phyloP scores from a whole-genome alignment of 2,329 filamentous ascomycete species.

The Aspergillus thermomutatus region DNA sequence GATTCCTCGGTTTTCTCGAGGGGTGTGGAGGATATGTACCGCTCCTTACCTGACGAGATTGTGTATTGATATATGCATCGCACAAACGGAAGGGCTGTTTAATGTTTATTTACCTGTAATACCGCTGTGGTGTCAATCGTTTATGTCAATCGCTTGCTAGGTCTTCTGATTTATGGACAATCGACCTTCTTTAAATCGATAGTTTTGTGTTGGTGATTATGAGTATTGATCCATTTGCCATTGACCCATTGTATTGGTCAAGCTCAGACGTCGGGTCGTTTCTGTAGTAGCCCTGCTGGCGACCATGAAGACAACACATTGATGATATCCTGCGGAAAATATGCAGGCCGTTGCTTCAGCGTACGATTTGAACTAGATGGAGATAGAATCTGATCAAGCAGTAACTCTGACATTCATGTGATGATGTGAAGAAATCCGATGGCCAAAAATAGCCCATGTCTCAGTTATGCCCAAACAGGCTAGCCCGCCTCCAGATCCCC shows the following conservation, averaged over 20 bases:
- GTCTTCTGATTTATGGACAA: background rate
- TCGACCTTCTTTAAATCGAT: background rate
- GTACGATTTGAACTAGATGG: background rate
- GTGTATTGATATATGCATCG: background rate
- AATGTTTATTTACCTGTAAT: background rate
- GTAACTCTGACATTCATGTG: background rate
- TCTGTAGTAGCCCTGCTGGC: background rate
- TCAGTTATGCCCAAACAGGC: constrained; percentile 11
- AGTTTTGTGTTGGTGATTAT: background rate
- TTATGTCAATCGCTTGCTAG: background rate
- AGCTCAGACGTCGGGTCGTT: background rate
- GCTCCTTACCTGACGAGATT: background rate
- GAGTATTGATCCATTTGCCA: background rate
- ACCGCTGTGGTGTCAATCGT: background rate
- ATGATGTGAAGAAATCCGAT: constrained; percentile 2
- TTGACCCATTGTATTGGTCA: background rate
- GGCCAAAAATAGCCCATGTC: constrained; percentile 24
- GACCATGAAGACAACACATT: background rate
- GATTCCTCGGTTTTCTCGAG: background rate
- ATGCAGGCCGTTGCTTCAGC: background rate
- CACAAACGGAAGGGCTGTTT: background rate
- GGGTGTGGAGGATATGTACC: background rate
- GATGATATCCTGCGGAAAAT: background rate
- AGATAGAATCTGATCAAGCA: background rate
- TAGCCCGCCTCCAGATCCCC: background rate